These are phyloP conservation scores for Microdochium bolleyi DNA, from an alignment of 2,329 filamentous ascomycete species.

Conservation along the genomic window DNA sequence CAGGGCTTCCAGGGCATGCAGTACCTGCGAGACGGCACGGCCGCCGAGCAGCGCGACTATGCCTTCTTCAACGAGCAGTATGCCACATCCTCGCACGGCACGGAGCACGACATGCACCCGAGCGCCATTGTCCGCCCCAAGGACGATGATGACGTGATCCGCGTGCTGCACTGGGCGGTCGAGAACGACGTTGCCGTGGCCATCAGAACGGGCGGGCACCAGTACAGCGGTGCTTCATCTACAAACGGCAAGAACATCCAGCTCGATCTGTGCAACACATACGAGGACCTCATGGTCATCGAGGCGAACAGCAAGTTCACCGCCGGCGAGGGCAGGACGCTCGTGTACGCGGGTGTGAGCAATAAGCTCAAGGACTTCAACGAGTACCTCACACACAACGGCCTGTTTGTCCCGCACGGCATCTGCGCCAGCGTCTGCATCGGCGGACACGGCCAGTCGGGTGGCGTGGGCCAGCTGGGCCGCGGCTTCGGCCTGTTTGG, in stretches of 20 bases:
- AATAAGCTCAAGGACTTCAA: conserved; percentile 32
- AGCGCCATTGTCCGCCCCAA: conserved; percentile 34
- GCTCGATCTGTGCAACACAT: conserved; percentile 32
- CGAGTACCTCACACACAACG: conserved; percentile 27
- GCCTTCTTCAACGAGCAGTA: conserved; percentile 29
- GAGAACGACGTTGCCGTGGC: conserved; percentile 31
- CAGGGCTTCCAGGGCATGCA: not conserved
- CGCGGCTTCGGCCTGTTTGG: conserved; percentile 44
- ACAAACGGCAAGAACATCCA: conserved; percentile 35
- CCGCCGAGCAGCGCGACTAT: conserved; percentile 7
- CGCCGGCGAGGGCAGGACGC: conserved; percentile 23
- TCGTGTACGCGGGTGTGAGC: conserved; percentile 31
- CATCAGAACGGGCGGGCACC: conserved; percentile 37
- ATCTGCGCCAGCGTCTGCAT: conserved; percentile 36
- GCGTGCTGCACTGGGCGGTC: conserved; percentile 30
- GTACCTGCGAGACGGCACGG: not conserved
- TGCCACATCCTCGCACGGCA: conserved; percentile 30
- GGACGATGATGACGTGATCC: conserved; percentile 31
- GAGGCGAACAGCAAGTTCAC: conserved; percentile 17
- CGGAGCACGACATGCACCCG: conserved; percentile 33
- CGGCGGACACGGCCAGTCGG: conserved; percentile 38
- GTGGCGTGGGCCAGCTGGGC: conserved; percentile 37
- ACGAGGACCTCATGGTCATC: conserved; percentile 13
- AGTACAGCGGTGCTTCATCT: conserved; percentile 41
- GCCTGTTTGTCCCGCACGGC: conserved; percentile 35